These are phyloP conservation scores for Dryas integrifolia DNA, from an alignment of 331 rosid genomes.

Conservation along the genomic window DNA sequence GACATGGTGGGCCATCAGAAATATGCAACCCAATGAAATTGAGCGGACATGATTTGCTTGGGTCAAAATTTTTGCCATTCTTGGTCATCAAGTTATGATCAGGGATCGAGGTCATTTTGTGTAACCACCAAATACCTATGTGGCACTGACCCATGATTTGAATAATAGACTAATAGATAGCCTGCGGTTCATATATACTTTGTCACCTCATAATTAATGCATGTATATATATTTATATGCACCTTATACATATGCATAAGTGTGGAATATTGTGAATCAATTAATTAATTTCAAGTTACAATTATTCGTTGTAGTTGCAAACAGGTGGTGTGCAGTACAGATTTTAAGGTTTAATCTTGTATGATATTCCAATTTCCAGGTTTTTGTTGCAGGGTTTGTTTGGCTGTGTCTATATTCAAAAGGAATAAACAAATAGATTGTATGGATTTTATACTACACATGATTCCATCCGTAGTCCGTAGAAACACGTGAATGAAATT, in stretches of 20 bases:
- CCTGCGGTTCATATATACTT: too few species aligned
- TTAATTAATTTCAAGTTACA: neutral
- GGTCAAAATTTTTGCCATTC: neutral
- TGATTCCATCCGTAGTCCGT: too few species aligned
- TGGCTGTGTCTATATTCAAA: slow-evolving; percentile 1
- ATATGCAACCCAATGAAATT: neutral
- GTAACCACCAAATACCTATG: slow-evolving; percentile 21
- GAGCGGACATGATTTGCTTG: slow-evolving; percentile 8
- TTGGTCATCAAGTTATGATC: neutral
- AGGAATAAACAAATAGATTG: too few species aligned
- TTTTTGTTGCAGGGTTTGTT: slow-evolving; percentile 13
- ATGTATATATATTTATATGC: neutral
- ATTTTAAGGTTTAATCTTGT: slow-evolving; percentile 13
- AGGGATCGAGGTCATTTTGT: slow-evolving; percentile 10
- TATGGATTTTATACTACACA: too few species aligned
- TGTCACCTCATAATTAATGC: too few species aligned
- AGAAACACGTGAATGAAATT: too few species aligned
- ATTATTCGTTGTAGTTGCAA: neutral
- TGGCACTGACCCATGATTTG: neutral
- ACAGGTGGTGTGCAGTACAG: slow-evolving; percentile 8
- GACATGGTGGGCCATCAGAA: slow-evolving; percentile 5
- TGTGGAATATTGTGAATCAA: slow-evolving; percentile 8
- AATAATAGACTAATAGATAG: too few species aligned
- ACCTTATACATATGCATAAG: neutral
- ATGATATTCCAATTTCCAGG: slow-evolving; percentile 2